phyloP scores from a whole-genome alignment of 1,284 basidiomycete species.

The Polyporus tsugae region DNA sequence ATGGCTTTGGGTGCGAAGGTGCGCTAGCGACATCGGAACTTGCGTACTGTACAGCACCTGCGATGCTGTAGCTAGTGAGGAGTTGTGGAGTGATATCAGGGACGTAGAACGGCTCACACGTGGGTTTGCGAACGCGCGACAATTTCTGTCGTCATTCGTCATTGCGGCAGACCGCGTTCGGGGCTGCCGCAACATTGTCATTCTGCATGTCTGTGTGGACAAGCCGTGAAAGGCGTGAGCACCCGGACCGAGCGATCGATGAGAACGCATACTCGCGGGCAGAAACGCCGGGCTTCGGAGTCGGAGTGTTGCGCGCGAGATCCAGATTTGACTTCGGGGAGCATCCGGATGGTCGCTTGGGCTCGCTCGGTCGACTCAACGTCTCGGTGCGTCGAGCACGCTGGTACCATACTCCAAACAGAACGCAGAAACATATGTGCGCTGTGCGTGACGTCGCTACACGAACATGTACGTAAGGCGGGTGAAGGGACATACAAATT shows the following conservation, averaged over 20 bases:
- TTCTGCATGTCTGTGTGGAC: not conserved
- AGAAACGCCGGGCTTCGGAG: slow-evolving; percentile 18
- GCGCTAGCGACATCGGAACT: not conserved
- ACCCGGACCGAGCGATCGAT: slow-evolving; percentile 23
- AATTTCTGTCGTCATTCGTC: slow-evolving; percentile 7
- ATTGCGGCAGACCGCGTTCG: slow-evolving; percentile 7
- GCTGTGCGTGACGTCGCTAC: slow-evolving; percentile 15
- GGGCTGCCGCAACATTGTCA: not conserved
- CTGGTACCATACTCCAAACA: slow-evolving; percentile 21
- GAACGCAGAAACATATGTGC: not conserved
- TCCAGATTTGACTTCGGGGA: slow-evolving; percentile 14
- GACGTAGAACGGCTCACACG: not conserved
- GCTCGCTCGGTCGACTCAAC: not conserved
- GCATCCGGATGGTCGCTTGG: slow-evolving; percentile 10
- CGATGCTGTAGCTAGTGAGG: not conserved
- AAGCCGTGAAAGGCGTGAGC: slow-evolving; percentile 9
- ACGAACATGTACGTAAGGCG: slow-evolving; percentile 23
- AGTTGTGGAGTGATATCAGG: not conserved
- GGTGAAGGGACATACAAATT: slow-evolving; percentile 15
- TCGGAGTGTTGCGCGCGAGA: slow-evolving; percentile 15
- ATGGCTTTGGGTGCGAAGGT: slow-evolving; percentile 1
- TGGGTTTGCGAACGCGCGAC: not conserved
- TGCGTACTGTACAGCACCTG: not conserved
- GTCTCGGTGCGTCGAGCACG: slow-evolving; percentile 12
- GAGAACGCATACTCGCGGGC: slow-evolving; percentile 16